These are phyloP conservation scores for Boletus subcaerulescens DNA, from an alignment of 768 basidiomycete genomes.

Conservation along the genomic window DNA sequence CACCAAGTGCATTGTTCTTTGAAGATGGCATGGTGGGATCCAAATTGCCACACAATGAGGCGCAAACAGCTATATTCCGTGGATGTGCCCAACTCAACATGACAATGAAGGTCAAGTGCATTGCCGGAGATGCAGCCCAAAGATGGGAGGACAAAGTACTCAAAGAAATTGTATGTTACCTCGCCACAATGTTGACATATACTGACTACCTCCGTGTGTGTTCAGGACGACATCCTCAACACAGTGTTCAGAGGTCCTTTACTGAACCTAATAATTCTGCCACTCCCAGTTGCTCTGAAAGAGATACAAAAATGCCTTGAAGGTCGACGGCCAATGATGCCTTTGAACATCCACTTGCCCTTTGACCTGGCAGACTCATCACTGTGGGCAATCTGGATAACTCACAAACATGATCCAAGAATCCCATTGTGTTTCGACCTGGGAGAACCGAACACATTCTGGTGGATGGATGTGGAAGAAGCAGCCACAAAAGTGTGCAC, in stretches of 20 bases:
- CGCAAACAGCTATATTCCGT: not conserved
- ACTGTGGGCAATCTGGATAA: not conserved
- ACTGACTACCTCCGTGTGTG: too few relatives aligned
- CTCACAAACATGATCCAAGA: not conserved
- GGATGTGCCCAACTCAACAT: constrained; percentile 1
- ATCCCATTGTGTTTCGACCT: not conserved
- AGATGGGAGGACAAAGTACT: constrained; percentile 5
- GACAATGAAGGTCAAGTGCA: not conserved
- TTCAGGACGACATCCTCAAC: not conserved
- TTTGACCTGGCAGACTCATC: not conserved
- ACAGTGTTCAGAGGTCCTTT: not conserved
- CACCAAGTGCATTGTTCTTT: too few relatives aligned
- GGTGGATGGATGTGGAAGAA: constrained; percentile 5
- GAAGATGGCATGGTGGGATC: too few relatives aligned
- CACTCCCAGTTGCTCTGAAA: not conserved
- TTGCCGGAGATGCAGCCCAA: not conserved
- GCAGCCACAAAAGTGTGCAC: not conserved
- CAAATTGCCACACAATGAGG: not conserved
- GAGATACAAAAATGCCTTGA: constrained; percentile 1
- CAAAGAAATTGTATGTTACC: constrained; percentile 6
- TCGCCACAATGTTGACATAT: too few relatives aligned
- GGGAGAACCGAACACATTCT: constrained; percentile 7
- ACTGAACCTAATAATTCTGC: constrained; percentile 1
- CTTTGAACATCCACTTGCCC: constrained; percentile 2
- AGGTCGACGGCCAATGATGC: not conserved